Evolutionary conservation across 192 early-diverging fungal genomes (phyloP).

Genomic region (Cladochytrium replicatum): DNA sequence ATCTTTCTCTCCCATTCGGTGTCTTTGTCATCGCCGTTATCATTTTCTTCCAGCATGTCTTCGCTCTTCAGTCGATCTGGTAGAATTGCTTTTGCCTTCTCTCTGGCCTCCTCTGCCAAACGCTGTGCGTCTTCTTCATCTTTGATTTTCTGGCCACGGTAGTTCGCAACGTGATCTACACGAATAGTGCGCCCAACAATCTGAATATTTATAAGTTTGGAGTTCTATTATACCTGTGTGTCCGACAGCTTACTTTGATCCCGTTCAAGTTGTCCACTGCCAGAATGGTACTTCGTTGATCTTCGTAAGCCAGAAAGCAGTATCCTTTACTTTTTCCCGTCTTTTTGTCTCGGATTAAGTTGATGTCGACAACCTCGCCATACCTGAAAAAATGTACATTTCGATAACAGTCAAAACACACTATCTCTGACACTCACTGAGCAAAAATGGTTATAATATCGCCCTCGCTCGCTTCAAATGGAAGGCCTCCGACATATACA

Average conservation of each 20-base stretch:
- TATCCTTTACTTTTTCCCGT: conserved; percentile 81
- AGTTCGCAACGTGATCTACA: conserved; percentile 33
- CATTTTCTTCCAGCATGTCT: conserved; percentile 7
- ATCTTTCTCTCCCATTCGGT: conserved; percentile 11
- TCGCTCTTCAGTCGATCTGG: conserved; percentile 26
- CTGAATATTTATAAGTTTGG: no score
- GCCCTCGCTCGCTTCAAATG: conserved; percentile 80
- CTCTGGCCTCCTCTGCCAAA: conserved; percentile 14
- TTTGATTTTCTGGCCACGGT: conserved; percentile 23
- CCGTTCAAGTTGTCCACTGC: conserved; percentile 96
- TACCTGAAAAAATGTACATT: conserved; percentile 31
- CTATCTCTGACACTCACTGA: conserved; percentile 40
- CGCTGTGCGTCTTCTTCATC: conserved; percentile 19
- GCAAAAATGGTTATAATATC: conserved; percentile 90
- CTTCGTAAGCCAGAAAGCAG: conserved; percentile 84
- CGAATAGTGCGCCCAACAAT: conserved; percentile 24
- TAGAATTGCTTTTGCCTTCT: conserved; percentile 22
- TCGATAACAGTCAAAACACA: not conserved
- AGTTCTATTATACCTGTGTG: not conserved
- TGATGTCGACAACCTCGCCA: conserved; percentile 86
- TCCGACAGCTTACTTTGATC: conserved; percentile 16
- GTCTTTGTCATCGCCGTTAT: conserved; percentile 11
- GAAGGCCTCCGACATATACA: conserved; percentile 77
- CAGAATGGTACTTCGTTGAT: conserved; percentile 80
- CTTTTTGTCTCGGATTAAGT: conserved; percentile 75